Conservation (phyloP, 257 asterid genomes). For the Scutellaria baicalensis region DNA sequence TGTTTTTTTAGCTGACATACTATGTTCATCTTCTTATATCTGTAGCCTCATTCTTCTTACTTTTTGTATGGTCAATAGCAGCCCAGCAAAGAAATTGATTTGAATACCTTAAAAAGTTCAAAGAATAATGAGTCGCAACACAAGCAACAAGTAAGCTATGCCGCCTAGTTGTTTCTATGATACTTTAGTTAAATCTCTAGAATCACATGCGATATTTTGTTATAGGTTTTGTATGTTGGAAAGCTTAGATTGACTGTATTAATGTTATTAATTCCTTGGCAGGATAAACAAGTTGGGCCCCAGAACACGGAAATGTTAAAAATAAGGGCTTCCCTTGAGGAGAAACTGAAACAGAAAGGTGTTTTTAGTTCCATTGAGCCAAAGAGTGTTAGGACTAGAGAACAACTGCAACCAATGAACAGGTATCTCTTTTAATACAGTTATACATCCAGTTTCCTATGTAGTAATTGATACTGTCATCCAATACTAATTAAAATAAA, state of each 20-base stretch:
- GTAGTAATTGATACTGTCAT: background rate
- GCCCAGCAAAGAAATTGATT: constrained; percentile 35
- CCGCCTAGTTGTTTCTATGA: background rate
- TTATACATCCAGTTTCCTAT: background rate
- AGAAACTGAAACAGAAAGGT: constrained; percentile 76
- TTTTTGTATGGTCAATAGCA: constrained; percentile 12
- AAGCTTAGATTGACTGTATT: background rate
- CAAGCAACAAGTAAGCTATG: constrained; percentile 55
- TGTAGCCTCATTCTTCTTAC: constrained; percentile 3
- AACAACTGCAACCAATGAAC: constrained; percentile 45
- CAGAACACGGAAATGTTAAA: constrained; percentile 89
- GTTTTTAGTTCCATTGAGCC: constrained; percentile 48
- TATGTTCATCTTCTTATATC: background rate
- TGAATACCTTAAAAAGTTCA: constrained; percentile 24
- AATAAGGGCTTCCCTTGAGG: constrained; percentile 84
- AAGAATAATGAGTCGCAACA: constrained; percentile 26
- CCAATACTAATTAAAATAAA: constrained; percentile 5
- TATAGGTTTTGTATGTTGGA: background rate
- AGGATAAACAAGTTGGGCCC: constrained; percentile 56
- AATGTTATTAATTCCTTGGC: constrained; percentile 18
- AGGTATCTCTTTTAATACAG: constrained; percentile 35
- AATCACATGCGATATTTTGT: background rate
- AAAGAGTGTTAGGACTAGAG: constrained; percentile 31
- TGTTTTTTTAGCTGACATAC: background rate
- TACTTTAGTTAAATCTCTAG: background rate